Evolutionary conservation across 306 rosid species (phyloP).

Genomic region (Quercus berberidifolia): DNA sequence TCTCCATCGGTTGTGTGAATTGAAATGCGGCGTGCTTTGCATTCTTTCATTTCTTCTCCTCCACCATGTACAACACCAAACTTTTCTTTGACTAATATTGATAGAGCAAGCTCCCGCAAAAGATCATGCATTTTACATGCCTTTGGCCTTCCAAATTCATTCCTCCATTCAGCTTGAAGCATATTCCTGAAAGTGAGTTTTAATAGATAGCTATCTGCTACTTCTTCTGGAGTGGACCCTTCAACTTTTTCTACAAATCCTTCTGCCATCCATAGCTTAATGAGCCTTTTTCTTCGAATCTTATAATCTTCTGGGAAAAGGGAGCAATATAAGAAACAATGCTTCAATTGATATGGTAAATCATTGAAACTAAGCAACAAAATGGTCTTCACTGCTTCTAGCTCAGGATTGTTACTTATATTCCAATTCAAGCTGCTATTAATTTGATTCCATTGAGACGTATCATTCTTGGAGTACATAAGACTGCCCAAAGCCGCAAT

Average conservation of each 20-base stretch:
- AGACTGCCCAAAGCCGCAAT: too few species aligned
- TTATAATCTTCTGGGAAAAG: constrained; percentile 13
- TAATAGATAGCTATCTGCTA: neutral
- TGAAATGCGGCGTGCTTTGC: too few species aligned
- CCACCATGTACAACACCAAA: neutral
- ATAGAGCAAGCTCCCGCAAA: constrained; percentile 8
- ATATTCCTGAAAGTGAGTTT: neutral
- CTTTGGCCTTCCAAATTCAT: too few species aligned
- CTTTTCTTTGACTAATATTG: neutral
- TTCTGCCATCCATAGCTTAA: constrained; percentile 18
- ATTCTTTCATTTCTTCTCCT: fast-evolving
- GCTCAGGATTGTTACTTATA: too few species aligned
- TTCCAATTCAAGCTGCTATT: fast-evolving
- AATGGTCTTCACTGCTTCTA: fast-evolving
- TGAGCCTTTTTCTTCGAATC: neutral
- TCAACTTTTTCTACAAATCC: constrained; percentile 9
- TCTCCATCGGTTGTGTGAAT: too few species aligned
- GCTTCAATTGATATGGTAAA: neutral
- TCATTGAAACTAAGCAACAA: neutral
- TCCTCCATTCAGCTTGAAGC: too few species aligned
- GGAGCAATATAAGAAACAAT: constrained; percentile 15
- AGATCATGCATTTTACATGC: neutral
- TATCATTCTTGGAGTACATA: too few species aligned
- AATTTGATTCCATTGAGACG: fast-evolving
- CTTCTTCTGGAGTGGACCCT: constrained; percentile 6